Conservation (phyloP, 192 early-diverging fungal species). For the Coemansia reversa region DNA sequence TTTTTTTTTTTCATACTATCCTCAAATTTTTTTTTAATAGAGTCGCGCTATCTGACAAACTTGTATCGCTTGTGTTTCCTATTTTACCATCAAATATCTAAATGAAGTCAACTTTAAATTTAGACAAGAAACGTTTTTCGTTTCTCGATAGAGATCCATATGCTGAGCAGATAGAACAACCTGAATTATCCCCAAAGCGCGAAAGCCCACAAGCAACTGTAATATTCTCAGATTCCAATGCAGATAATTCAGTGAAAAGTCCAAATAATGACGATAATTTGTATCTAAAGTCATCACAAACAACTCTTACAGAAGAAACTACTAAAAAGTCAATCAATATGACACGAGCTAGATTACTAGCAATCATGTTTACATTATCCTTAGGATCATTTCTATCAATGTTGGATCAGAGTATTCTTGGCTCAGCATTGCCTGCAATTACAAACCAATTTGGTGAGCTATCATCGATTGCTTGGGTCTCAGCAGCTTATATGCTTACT, state of each 20-base stretch:
- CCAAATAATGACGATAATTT: not conserved
- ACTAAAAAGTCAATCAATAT: conserved; percentile 9
- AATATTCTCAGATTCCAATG: conserved; percentile 4
- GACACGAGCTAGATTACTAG: conserved; percentile 25
- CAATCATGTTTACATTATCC: conserved; percentile 20
- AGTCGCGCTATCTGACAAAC: not conserved
- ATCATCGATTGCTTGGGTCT: conserved; percentile 72
- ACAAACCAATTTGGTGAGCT: conserved; percentile 57
- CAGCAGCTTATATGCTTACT: conserved; percentile 64
- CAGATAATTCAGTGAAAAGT: not conserved
- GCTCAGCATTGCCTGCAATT: conserved; percentile 63
- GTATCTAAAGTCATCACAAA: conserved; percentile 20
- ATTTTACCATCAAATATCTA: not conserved
- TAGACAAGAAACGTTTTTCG: conserved; percentile 6
- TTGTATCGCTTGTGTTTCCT: not conserved
- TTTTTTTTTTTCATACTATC: not conserved
- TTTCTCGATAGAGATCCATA: conserved; percentile 22
- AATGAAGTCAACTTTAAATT: not conserved
- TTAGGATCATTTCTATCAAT: conserved; percentile 59
- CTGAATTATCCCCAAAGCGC: not conserved
- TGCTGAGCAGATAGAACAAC: not conserved
- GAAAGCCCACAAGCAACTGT: conserved; percentile 5
- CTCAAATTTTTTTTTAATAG: not conserved
- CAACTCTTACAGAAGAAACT: conserved; percentile 25
- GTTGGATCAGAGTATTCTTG: conserved; percentile 70